phyloP scores from a whole-genome alignment of 345 rosid species.

The Acer saccharum region DNA sequence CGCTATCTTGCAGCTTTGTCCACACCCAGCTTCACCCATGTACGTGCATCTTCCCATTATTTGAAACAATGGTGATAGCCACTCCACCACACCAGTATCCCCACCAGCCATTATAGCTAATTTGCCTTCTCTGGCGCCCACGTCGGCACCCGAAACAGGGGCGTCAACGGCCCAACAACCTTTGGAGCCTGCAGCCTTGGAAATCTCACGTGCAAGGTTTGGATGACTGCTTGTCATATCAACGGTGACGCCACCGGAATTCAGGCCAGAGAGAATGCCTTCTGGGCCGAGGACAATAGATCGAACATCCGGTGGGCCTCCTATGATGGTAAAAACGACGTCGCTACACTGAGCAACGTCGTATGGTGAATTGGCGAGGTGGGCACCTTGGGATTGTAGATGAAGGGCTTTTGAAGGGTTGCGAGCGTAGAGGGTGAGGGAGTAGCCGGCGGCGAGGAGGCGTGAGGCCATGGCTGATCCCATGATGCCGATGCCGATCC shows the following conservation, averaged over 20 bases:
- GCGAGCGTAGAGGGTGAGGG: conserved; percentile 69
- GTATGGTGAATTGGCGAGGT: conserved; percentile 41
- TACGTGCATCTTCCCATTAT: conserved; percentile 57
- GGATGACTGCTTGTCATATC: conserved; percentile 78
- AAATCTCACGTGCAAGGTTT: conserved; percentile 58
- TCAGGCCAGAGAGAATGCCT: conserved; percentile 62
- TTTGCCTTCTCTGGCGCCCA: conserved; percentile 73
- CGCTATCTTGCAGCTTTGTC: conserved; percentile 78
- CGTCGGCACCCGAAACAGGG: conserved; percentile 74
- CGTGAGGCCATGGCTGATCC: conserved; percentile 88
- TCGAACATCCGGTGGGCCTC: conserved; percentile 74
- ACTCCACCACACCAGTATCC: conserved; percentile 51
- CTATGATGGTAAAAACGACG: conserved; percentile 80
- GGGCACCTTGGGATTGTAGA: conserved; percentile 64
- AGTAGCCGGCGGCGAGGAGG: conserved; percentile 70
- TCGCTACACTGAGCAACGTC: conserved; percentile 54
- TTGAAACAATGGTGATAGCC: conserved; percentile 61
- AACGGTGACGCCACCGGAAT: conserved; percentile 59
- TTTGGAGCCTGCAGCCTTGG: conserved; percentile 43
- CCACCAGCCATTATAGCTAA: conserved; percentile 74
- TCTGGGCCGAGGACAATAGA: conserved; percentile 51
- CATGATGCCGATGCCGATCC: conserved; percentile 89
- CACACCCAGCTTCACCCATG: conserved; percentile 77
- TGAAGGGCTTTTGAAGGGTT: conserved; percentile 52
- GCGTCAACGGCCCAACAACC: conserved; percentile 76